These are phyloP conservation scores for Amanita rubescens DNA, from an alignment of 768 basidiomycete genomes.

Conservation along the genomic window DNA sequence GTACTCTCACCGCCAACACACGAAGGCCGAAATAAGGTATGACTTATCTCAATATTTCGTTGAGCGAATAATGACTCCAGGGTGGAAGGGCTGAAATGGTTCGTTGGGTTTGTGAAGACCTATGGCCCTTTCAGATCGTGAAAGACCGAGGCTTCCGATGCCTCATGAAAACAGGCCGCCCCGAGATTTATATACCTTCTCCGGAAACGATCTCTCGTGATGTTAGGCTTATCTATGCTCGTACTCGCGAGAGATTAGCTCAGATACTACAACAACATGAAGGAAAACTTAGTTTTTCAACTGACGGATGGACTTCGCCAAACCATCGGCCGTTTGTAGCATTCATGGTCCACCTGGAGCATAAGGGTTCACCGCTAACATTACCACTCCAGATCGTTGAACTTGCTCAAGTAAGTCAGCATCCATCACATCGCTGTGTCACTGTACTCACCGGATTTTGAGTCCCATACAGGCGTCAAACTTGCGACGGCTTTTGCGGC, in stretches of 20 bases:
- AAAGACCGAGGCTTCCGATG: slow-evolving; percentile 21
- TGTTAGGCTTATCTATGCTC: background rate
- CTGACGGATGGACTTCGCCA: slow-evolving; percentile 7
- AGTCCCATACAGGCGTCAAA: slow-evolving; percentile 26
- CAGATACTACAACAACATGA: slow-evolving; percentile 20
- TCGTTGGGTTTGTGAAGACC: slow-evolving; percentile 25
- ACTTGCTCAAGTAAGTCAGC: no score
- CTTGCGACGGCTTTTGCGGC: slow-evolving; percentile 26
- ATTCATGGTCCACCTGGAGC: slow-evolving; percentile 23
- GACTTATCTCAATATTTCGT: no score
- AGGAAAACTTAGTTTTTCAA: slow-evolving; percentile 25
- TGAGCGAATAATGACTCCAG: no score
- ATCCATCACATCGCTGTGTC: no score
- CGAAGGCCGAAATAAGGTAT: no score
- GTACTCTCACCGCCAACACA: no score
- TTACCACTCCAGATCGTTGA: slow-evolving; percentile 32
- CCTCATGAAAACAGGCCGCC: slow-evolving; percentile 27
- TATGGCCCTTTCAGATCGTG: slow-evolving; percentile 25
- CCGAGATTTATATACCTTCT: slow-evolving; percentile 15
- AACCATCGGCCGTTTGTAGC: slow-evolving; percentile 26
- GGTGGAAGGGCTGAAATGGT: slow-evolving; percentile 26
- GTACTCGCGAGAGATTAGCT: slow-evolving; percentile 14
- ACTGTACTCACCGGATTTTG: no score
- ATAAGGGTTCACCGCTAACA: slow-evolving; percentile 16
- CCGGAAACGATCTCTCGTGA: background rate